A percentile compares a stretch with the other conserved stretches of the same genome.
Conservation (phyloP, 164 flowering plant species). For the Vitis vinifera region ASM3070453v1 NC_081820.1:27441001-27441500, state of each 20-base stretch:
- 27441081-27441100: slow-evolving; percentile 59
- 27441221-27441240: slow-evolving; percentile 54
- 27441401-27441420: too few species aligned
- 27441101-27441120: background rate
- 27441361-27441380: too few species aligned
- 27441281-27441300: slow-evolving; percentile 48
- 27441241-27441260: slow-evolving; percentile 31
- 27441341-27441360: too few species aligned
- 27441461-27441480: too few species aligned
- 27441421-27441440: too few species aligned
- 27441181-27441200: background rate
- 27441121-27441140: background rate
- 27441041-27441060: slow-evolving; percentile 36
- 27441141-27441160: background rate
- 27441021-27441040: slow-evolving; percentile 56
- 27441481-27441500: too few species aligned
- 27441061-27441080: slow-evolving; percentile 31
- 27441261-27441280: slow-evolving; percentile 13
- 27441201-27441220: slow-evolving; percentile 4
- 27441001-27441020: slow-evolving; percentile 41
- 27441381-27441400: too few species aligned
- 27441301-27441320: slow-evolving; percentile 34
- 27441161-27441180: background rate
- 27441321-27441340: slow-evolving; percentile 48
- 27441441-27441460: too few species aligned